Percentiles rank a stretch among this genome's conserved stretches.
Evolutionary conservation across 2,329 filamentous ascomycete genomes (phyloP).

Genomic region (Ascomycota sp.): DNA sequence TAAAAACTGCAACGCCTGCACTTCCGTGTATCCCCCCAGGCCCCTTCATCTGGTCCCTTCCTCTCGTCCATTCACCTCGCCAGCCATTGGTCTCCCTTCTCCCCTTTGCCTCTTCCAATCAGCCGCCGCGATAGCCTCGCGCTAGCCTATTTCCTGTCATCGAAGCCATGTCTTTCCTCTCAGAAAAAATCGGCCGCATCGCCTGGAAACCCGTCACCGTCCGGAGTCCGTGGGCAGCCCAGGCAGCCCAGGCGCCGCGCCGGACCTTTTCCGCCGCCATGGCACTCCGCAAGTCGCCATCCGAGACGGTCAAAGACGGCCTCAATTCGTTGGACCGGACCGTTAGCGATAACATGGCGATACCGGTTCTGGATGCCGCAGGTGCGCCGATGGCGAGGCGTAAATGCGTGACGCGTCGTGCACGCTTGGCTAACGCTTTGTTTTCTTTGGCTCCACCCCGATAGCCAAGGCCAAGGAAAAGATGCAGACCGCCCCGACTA

Average conservation of each 20-base stretch:
- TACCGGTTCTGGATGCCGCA: slow-evolving; percentile 36
- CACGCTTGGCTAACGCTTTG: too few relatives aligned
- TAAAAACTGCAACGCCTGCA: too few relatives aligned
- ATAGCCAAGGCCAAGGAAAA: slow-evolving; percentile 10
- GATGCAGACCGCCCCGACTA: slow-evolving; percentile 3
- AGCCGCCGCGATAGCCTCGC: slow-evolving; percentile 1
- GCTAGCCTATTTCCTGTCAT: neutral
- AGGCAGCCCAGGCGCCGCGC: too few relatives aligned
- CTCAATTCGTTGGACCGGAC: slow-evolving; percentile 35
- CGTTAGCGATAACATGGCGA: slow-evolving; percentile 37
- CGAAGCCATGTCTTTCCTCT: slow-evolving; percentile 28
- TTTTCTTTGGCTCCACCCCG: neutral
- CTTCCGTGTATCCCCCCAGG: too few relatives aligned
- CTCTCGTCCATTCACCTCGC: too few relatives aligned
- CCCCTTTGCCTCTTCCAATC: neutral
- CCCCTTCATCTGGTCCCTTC: too few relatives aligned
- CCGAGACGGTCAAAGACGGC: slow-evolving; percentile 34
- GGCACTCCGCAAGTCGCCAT: slow-evolving; percentile 21
- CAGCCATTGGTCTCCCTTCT: too few relatives aligned
- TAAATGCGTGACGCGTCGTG: too few relatives aligned
- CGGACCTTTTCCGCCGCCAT: neutral
- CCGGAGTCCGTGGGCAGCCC: too few relatives aligned
- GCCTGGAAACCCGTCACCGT: too few relatives aligned
- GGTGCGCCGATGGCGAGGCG: slow-evolving; percentile 16
- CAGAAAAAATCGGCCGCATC: slow-evolving; percentile 22